phyloP scores from a whole-genome alignment of 176 grass and related monocot species.

The Raddia distichophylla region DNA sequence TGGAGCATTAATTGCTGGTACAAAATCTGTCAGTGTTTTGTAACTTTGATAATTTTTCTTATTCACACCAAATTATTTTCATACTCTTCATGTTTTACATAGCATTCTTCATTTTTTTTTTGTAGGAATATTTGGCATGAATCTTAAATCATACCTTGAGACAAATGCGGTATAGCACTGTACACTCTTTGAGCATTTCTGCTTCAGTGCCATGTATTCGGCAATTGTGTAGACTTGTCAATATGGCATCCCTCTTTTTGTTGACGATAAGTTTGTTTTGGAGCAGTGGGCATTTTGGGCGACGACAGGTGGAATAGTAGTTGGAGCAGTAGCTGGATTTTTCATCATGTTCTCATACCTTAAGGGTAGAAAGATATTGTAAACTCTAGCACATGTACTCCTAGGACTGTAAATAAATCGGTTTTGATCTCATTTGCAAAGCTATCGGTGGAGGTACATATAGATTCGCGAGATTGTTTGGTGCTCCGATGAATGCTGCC shows the following conservation, averaged over 20 bases:
- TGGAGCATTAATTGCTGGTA: conserved; percentile 96
- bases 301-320: conserved; percentile 85
- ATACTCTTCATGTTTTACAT: not conserved
- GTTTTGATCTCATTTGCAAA: conserved; percentile 37
- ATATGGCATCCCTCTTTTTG: not conserved
- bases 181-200: conserved; percentile 21
- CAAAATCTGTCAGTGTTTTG: conserved; percentile 22
- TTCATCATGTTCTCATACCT: conserved; percentile 81
- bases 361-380: conserved; percentile 84
- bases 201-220: conserved; percentile 8
- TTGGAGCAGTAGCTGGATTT: conserved; percentile 84
- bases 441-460: not conserved
- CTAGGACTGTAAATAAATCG: conserved; percentile 50
- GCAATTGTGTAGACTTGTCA: not conserved
- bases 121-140: conserved; percentile 99
- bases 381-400: conserved; percentile 27
- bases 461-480: not conserved
- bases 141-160: conserved; percentile 88
- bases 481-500: conserved; percentile 8
- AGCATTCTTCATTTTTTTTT: not conserved
- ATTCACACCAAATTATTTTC: not conserved
- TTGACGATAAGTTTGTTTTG: conserved; percentile 48
- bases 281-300: conserved; percentile 88
- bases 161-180: conserved; percentile 63
- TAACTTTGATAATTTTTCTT: not conserved